Evolutionary conservation across 23 red algal genomes (phyloP).

Genomic region (Gracilaria vermiculophylla): DNA sequence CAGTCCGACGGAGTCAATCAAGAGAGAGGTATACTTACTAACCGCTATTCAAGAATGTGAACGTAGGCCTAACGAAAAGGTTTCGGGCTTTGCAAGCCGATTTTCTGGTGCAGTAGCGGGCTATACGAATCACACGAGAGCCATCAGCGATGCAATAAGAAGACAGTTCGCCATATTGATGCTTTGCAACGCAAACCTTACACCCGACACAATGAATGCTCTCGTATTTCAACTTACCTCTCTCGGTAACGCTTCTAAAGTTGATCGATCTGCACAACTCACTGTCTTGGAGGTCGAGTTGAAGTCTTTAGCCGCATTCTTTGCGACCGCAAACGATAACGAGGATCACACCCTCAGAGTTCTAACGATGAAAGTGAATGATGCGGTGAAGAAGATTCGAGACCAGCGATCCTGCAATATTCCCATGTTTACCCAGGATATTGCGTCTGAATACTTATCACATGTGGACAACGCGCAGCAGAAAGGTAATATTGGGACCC

Average conservation of each 20-base stretch:
- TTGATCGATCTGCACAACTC: no score
- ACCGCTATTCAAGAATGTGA: background rate
- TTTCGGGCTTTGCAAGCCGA: background rate
- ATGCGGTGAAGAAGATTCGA: no score
- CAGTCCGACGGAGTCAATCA: no score
- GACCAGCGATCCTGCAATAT: background rate
- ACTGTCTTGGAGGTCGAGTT: no score
- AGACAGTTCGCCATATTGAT: conserved; percentile 22
- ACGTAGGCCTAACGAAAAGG: background rate
- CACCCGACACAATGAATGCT: conserved; percentile 22
- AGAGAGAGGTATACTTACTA: no score
- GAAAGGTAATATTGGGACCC: background rate
- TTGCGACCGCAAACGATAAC: no score
- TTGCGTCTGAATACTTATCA: background rate
- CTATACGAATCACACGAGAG: background rate
- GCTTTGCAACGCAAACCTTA: conserved; percentile 24
- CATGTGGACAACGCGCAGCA: background rate
- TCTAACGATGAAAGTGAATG: no score
- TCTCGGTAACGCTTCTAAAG: no score
- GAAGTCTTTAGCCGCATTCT: no score
- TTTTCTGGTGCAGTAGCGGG: background rate
- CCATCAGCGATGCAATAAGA: background rate
- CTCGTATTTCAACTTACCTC: conserved; percentile 15
- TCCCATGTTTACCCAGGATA: conserved; percentile 13
- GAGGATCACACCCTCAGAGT: no score